Base-by-base conservation (phyloP, 176 grass and related monocot species). In the Dendrocalamus sinicus region DNA sequence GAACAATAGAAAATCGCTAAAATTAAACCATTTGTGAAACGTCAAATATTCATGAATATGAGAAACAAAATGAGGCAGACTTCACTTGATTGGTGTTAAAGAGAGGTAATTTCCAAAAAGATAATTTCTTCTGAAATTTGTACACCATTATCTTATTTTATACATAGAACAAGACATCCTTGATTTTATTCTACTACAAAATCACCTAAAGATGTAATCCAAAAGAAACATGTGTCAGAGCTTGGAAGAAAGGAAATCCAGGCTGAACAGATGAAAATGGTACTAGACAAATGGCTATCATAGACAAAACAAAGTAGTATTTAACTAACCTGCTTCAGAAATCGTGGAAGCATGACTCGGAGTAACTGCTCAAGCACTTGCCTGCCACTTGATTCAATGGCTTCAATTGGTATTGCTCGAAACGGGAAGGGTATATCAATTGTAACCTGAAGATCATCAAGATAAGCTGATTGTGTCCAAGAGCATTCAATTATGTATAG, bases 351-450 rank as follows among this genome's bases (percentile, higher is more conserved):
- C 93, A 95, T 98, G 51, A 81, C 81, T 88, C 90, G 63, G 16
- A 98, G 76, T 75, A 98, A 41, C 75, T 95, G 93, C 79, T 94
- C 88, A 76, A 98, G 93, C 41, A 98, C 93, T 78, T 95, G 93
- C 43, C 58, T 94, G 13, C 96, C 96, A 85, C 93, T 98, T 40
- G 96, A 98, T 89, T 98, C 93, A 82, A 98, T 92, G 10, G 65
- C 91, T 85, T 82, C 86, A 43, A 96, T 90, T 9, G 96, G 96
- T 85, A 99, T 83, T 78, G 84, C 92, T 84, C 44, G 92, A 73
- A 99, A 94, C 4, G 90, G 91, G 85, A 99, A 94, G 4, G 96
- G 96, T 75, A 99, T 89, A 81, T 96, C 96, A 60, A 99, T 99
- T 72, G 86, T 24, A 65, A 99, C 96, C 96, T 99, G 82, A 73